These are phyloP conservation scores for Amauroascus niger DNA, from an alignment of 2,329 filamentous ascomycete species.

Conservation along the genomic window DNA sequence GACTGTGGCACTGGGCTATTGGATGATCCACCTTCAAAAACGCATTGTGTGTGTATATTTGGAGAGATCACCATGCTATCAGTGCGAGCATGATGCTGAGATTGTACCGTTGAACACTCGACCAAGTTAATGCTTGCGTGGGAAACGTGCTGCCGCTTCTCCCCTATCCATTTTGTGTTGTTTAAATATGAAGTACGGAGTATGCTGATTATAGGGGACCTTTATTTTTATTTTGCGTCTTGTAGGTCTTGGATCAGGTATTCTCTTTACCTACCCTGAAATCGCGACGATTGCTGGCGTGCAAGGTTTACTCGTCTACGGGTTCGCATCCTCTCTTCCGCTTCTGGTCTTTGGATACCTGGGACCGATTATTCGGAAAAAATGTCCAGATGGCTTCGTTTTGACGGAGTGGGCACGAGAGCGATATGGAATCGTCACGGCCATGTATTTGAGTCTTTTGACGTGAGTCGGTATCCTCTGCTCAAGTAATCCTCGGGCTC, in stretches of 20 bases:
- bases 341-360: conserved; percentile 64
- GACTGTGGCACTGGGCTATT: conserved; percentile 41
- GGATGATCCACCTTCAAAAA: conserved; percentile 42
- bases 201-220: conserved; percentile 39
- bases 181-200: conserved; percentile 12
- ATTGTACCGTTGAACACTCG: conserved; percentile 89
- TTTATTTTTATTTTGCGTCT: conserved; percentile 15
- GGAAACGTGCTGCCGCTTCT: conserved; percentile 89
- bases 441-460: conserved; percentile 65
- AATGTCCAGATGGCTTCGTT: conserved; percentile 75
- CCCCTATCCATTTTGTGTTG: conserved; percentile 33
- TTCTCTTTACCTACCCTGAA: conserved; percentile 73
- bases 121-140: conserved; percentile 99
- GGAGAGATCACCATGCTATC: conserved; percentile 23
- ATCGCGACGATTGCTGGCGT: conserved; percentile 69
- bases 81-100: conserved; percentile 61
- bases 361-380: conserved; percentile 66
- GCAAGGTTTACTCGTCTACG: conserved; percentile 68
- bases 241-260: conserved; percentile 70
- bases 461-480: conserved; percentile 38
- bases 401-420: conserved; percentile 76
- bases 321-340: conserved; percentile 60
- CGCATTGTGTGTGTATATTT: conserved; percentile 14
- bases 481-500: neutral
- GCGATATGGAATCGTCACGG: conserved; percentile 60